phyloP scores from a whole-genome alignment of 495 filamentous ascomycete genomes.

The Aeminium ludgeri region DNA sequence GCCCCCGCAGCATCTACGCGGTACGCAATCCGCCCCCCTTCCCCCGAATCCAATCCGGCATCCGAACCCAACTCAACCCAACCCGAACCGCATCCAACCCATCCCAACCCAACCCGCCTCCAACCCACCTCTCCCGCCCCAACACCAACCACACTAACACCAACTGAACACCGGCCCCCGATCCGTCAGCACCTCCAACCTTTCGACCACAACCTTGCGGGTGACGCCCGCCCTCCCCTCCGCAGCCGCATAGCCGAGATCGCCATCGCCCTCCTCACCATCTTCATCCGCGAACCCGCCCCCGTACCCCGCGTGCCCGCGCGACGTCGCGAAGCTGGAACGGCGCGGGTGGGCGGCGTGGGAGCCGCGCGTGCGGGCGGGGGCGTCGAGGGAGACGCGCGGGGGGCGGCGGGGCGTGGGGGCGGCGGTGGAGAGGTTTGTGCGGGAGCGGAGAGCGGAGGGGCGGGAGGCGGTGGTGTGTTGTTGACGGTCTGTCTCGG shows the following conservation, averaged over 20 bases:
- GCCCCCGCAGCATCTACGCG: too few species aligned
- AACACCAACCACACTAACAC: too few species aligned
- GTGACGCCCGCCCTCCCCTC: constrained; percentile 81
- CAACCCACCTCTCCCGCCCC: too few species aligned
- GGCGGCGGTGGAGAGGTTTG: too few species aligned
- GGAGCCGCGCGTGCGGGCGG: constrained; percentile 10
- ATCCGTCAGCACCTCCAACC: constrained; percentile 85
- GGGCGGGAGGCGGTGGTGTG: background rate
- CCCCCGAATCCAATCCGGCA: too few species aligned
- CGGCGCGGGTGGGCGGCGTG: constrained; percentile 14
- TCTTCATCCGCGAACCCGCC: constrained; percentile 37
- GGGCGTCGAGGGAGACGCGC: constrained; percentile 27
- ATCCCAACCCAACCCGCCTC: too few species aligned
- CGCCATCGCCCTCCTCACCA: constrained; percentile 79
- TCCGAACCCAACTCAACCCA: too few species aligned
- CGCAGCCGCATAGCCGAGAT: constrained; percentile 84
- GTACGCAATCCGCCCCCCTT: too few species aligned
- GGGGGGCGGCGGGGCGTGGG: constrained; percentile 4
- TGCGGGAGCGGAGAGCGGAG: constrained; percentile 1
- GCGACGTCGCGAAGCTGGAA: constrained; percentile 15
- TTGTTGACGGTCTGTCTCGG: background rate
- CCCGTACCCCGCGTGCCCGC: background rate
- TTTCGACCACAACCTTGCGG: constrained; percentile 89
- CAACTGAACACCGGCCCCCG: constrained; percentile 94
- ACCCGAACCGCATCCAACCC: too few species aligned